Conservation (phyloP, 2,329 filamentous ascomycete genomes). For the Rhynchosporium graminicola region DNA sequence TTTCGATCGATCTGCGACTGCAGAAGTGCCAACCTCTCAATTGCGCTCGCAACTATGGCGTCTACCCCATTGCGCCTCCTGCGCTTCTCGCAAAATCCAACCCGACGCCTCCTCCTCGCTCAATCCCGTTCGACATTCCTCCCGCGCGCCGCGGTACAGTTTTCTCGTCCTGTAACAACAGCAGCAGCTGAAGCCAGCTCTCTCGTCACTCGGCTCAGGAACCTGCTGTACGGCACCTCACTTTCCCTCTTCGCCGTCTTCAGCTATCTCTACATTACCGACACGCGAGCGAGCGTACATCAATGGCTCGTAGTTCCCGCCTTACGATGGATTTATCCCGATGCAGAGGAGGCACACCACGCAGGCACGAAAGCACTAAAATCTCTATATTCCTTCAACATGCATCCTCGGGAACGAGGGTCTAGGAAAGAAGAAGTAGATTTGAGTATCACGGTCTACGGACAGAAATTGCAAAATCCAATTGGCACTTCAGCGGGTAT, state of each 20-base stretch:
- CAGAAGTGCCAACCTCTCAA: not conserved
- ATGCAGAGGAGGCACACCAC: constrained; percentile 92
- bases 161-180: constrained; percentile 30
- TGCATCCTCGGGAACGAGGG: constrained; percentile 78
- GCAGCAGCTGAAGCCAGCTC: constrained; percentile 39
- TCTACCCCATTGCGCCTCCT: constrained; percentile 25
- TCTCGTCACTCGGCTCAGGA: constrained; percentile 48
- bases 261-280: constrained; percentile 69
- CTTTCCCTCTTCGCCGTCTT: constrained; percentile 49
- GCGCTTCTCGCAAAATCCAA: constrained; percentile 22
- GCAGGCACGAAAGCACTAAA: constrained; percentile 71
- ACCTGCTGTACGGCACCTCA: constrained; percentile 55
- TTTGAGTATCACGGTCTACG: constrained; percentile 65
- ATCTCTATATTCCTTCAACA: constrained; percentile 68
- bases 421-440: constrained; percentile 38
- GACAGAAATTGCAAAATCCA: constrained; percentile 75
- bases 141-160: constrained; percentile 13
- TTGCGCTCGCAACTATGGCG: constrained; percentile 25
- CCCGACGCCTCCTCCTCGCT: constrained; percentile 19
- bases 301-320: constrained; percentile 66
- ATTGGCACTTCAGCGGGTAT: constrained; percentile 94
- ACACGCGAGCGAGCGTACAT: constrained; percentile 71
- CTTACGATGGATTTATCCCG: constrained; percentile 66
- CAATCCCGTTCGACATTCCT: constrained; percentile 26
- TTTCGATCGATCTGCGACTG: not conserved